phyloP scores from a whole-genome alignment of 2,329 filamentous ascomycete species.

The Phialemoniopsis sp. region DNA sequence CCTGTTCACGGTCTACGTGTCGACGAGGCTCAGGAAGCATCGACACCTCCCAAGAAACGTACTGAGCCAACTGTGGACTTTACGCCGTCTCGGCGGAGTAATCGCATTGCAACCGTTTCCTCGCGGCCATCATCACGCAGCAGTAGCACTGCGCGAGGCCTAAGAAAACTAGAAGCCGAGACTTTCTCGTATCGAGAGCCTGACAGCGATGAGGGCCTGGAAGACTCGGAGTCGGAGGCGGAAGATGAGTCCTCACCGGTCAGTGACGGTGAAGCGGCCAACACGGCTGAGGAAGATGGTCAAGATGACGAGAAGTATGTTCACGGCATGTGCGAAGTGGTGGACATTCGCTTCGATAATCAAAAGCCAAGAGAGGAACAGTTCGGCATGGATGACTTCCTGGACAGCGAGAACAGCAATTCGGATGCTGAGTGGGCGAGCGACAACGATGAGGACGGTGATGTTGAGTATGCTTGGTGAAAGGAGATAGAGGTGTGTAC shows the following conservation, averaged over 20 bases:
- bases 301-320: conserved; percentile 28
- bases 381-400: conserved; percentile 68
- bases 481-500: no score
- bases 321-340: conserved; percentile 67
- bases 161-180: conserved; percentile 9
- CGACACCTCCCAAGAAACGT: background rate
- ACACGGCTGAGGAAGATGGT: conserved; percentile 4
- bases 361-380: conserved; percentile 66
- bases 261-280: conserved; percentile 4
- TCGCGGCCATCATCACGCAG: conserved; percentile 17
- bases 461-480: conserved; percentile 14
- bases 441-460: conserved; percentile 11
- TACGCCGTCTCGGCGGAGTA: conserved; percentile 28
- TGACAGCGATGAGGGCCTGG: conserved; percentile 37
- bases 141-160: conserved; percentile 18
- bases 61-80: background rate
- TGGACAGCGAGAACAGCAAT: conserved; percentile 51
- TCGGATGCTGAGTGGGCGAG: conserved; percentile 50
- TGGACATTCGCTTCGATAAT: conserved; percentile 73
- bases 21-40: conserved; percentile 1
- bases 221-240: conserved; percentile 12
- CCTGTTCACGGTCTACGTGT: conserved; percentile 7
- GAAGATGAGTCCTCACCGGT: conserved; percentile 6
- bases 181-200: conserved; percentile 36
- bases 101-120: conserved; percentile 23